Percentiles rank a stretch among this genome's conserved stretches.
Conservation (phyloP, 345 rosid species). For the Camelina sativa region DNA sequence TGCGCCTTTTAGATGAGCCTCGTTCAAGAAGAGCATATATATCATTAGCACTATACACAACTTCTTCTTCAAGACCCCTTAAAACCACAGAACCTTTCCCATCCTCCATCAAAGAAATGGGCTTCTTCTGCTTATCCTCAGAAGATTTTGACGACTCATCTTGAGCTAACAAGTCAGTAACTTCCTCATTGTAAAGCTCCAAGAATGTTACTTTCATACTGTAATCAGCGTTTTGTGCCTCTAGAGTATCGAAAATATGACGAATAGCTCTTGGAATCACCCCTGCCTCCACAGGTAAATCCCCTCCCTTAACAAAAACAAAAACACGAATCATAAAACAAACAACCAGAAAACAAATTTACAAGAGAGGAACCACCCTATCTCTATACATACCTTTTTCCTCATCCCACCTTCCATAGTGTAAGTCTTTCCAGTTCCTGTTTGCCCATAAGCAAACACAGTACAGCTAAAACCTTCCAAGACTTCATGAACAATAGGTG, state of each 20-base stretch:
- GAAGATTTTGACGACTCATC: constrained; percentile 71
- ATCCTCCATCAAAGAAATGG: constrained; percentile 88
- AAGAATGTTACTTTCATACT: constrained; percentile 91
- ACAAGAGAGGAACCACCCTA: neutral
- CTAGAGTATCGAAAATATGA: constrained; percentile 79
- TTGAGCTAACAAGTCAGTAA: constrained; percentile 76
- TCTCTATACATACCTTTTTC: constrained; percentile 60
- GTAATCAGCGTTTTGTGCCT: constrained; percentile 88
- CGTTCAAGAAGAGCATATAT: constrained; percentile 81
- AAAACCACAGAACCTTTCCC: constrained; percentile 88
- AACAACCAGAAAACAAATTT: neutral
- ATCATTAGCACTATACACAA: constrained; percentile 90
- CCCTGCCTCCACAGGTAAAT: constrained; percentile 89
- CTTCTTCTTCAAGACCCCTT: constrained; percentile 93
- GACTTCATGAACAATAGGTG: constrained; percentile 86
- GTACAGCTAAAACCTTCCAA: constrained; percentile 96
- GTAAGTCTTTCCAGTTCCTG: constrained; percentile 87
- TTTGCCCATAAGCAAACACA: constrained; percentile 94
- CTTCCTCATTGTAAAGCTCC: constrained; percentile 93
- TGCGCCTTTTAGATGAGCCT: constrained; percentile 82
- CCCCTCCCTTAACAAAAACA: constrained; percentile 63
- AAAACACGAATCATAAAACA: neutral
- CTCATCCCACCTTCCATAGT: constrained; percentile 98
- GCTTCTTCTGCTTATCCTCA: constrained; percentile 83
- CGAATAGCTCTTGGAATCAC: constrained; percentile 94